Percentiles rank a stretch among this genome's conserved stretches.
These are phyloP conservation scores for Eragrostis tef DNA, from an alignment of 202 grass and related monocot species.

Conservation along the genomic window DNA sequence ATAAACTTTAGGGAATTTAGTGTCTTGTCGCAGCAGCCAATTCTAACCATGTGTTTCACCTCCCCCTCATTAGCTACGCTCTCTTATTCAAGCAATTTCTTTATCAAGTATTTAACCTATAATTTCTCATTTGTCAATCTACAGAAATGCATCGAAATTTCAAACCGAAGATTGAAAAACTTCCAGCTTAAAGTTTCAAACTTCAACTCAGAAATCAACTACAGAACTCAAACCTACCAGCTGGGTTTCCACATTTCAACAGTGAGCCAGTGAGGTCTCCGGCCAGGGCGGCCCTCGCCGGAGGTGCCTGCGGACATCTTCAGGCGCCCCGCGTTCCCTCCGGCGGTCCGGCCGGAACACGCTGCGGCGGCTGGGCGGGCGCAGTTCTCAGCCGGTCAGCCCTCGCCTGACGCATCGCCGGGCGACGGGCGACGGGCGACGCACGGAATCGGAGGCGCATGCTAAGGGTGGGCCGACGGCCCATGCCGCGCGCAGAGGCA, in stretches of 20 bases:
- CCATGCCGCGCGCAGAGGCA: constrained; percentile 1
- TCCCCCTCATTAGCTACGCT: background rate
- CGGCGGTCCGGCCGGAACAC: background rate
- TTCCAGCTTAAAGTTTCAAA: background rate
- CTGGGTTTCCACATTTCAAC: background rate
- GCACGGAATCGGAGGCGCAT: background rate
- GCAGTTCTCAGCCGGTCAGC: background rate
- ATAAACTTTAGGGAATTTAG: background rate
- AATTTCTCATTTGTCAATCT: background rate
- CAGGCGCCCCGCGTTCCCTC: background rate
- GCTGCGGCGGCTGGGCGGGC: background rate
- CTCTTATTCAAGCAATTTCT: background rate
- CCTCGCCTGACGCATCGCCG: background rate
- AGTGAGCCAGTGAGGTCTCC: background rate
- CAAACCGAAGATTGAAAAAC: background rate
- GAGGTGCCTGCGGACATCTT: background rate
- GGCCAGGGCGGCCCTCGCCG: background rate
- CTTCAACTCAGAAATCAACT: background rate
- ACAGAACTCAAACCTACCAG: background rate
- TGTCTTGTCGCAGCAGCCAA: background rate
- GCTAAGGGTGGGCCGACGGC: background rate
- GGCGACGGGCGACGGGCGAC: background rate
- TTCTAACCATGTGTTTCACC: too few relatives aligned
- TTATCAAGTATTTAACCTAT: background rate
- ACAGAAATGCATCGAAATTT: background rate